Percentiles rank a stretch among this genome's conserved stretches.
Conservation (phyloP, 805 yeast species). For the Pichia membranifaciens region DNA sequence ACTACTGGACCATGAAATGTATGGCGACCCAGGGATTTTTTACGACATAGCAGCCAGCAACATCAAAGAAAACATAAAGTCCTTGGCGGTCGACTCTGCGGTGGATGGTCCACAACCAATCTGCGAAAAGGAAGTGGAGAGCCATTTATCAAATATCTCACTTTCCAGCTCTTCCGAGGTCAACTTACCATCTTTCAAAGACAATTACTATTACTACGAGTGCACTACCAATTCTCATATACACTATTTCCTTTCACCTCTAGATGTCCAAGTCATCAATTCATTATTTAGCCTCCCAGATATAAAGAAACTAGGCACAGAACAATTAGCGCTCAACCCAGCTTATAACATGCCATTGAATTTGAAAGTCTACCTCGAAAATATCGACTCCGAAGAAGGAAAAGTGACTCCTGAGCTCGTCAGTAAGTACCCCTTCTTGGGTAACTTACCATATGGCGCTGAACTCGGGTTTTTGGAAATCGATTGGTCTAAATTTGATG, state of each 20-base stretch:
- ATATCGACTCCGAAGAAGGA: slow-evolving; percentile 54
- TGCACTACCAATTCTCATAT: slow-evolving; percentile 57
- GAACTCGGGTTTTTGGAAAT: slow-evolving; percentile 80
- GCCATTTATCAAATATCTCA: not conserved
- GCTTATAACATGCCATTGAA: slow-evolving; percentile 61
- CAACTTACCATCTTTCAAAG: slow-evolving; percentile 22
- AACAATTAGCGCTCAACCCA: slow-evolving; percentile 19
- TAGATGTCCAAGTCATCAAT: slow-evolving; percentile 68
- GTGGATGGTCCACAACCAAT: slow-evolving; percentile 26
- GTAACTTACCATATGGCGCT: slow-evolving; percentile 82
- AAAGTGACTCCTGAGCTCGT: slow-evolving; percentile 49
- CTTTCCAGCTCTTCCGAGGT: not conserved
- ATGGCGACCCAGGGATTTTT: slow-evolving; percentile 53
- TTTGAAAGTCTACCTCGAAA: slow-evolving; percentile 52
- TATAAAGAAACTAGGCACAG: not conserved
- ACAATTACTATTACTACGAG: slow-evolving; percentile 70
- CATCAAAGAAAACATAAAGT: slow-evolving; percentile 43
- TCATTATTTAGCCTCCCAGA: slow-evolving; percentile 5
- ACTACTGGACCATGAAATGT: slow-evolving; percentile 54
- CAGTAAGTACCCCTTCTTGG: slow-evolving; percentile 63
- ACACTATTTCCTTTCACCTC: slow-evolving; percentile 62
- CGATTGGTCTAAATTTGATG: slow-evolving; percentile 50
- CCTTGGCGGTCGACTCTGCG: slow-evolving; percentile 24
- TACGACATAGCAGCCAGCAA: slow-evolving; percentile 49
- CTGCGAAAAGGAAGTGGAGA: slow-evolving; percentile 14